Conservation (phyloP, 176 grass and related monocot species). For the Dactylis glomerata region DNA sequence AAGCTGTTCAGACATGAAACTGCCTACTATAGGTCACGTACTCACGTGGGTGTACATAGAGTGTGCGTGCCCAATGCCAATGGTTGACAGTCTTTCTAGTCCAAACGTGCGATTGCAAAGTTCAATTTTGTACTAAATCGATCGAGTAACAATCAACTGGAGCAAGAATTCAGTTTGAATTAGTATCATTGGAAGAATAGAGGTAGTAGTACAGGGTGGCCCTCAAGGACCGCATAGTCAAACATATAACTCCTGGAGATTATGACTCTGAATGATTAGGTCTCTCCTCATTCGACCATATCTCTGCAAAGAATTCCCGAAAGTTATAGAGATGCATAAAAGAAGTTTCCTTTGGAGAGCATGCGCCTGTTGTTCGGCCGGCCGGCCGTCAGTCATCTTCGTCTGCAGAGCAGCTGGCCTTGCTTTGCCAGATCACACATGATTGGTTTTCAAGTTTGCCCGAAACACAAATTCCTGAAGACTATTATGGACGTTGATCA, state of each 20-base stretch:
- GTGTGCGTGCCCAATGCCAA: neutral
- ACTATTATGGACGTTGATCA: neutral
- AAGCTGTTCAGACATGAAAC: constrained; percentile 1
- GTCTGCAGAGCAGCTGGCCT: constrained; percentile 17
- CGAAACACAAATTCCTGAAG: constrained; percentile 3
- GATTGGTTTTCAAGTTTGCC: constrained; percentile 30
- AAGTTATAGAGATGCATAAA: neutral
- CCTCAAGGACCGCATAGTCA: constrained; percentile 10
- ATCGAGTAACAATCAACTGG: neutral
- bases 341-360: constrained; percentile 24
- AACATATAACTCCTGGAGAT: constrained; percentile 32
- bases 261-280: constrained; percentile 37
- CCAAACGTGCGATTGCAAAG: neutral
- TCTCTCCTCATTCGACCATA: constrained; percentile 20
- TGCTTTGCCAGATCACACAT: neutral
- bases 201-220: neutral
- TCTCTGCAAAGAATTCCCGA: constrained; percentile 2
- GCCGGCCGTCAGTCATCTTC: neutral
- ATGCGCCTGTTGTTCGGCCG: constrained; percentile 14
- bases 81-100: neutral
- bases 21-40: neutral
- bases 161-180: neutral
- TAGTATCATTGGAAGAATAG: neutral
- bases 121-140: neutral
- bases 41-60: neutral